Base-by-base conservation (phyloP, 2,329 filamentous ascomycete genomes). In the Aureobasidium musti region DNA sequence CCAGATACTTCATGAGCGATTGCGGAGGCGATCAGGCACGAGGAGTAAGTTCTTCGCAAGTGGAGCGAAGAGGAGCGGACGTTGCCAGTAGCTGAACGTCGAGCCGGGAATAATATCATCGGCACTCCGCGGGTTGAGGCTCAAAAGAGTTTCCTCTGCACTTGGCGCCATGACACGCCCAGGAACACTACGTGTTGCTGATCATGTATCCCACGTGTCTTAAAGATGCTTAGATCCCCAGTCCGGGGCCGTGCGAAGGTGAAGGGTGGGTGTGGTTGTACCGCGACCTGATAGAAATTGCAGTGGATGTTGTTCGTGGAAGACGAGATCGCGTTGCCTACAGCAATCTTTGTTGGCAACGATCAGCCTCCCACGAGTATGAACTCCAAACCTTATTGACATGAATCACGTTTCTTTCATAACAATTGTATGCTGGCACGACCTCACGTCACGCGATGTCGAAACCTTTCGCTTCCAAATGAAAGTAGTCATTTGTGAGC, bases 61-160 rank as follows among this genome's bases (percentile, higher is more conserved):
- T 7, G 50, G 30, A 53, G 8, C 19, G 30, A 13, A 8, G 1
- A 56, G 52, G 5, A 39, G 7, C 4, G 53, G 35, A 50, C 47
- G 47, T 52, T n/a, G 23, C n/a, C n/a, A n/a, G 13, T 30, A 50
- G 49, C 26, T 13, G 7, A 10, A 56, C 6, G 33, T 41, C 21
- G 35, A 41, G 21, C 13, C 53, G 53, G 53, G 53, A 56, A 56
- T 56, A 28, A 41, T 14, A 39, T 19, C 21, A 13, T 13, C 21
- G 35, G 35, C 35, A 13, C 21, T 56, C 53, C 53, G 53, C 53
- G 53, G 53, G 53, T 41, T 41, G 53, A 56, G 52, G 52, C 52
- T 41, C 35, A 26, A 26, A 23, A 41, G 33, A 28, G 5, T 56
- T 19, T 17, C 14, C 21, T 23, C 30, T 21, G 14, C 6, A n/a